Percentiles rank a stretch among this genome's conserved stretches.
Evolutionary conservation across 345 rosid genomes (phyloP).

Genomic region (Syzygium oleosum): DNA sequence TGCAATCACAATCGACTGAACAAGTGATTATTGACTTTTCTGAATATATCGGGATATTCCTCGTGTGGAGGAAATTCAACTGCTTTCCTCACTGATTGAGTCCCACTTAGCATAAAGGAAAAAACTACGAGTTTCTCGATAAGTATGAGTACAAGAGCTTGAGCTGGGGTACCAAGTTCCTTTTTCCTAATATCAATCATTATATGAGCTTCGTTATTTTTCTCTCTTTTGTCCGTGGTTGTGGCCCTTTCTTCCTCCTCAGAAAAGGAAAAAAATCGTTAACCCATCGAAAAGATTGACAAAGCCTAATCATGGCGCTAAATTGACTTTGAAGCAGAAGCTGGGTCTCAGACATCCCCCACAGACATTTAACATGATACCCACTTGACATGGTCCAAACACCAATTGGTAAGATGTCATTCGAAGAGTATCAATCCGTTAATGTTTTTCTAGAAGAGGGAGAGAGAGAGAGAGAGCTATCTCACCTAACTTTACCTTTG

Average conservation of each 20-base stretch:
- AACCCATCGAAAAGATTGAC: slow-evolving; percentile 26
- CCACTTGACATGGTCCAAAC: slow-evolving; percentile 12
- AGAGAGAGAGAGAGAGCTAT: background rate
- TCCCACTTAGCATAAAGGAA: background rate
- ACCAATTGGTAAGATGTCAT: slow-evolving; percentile 17
- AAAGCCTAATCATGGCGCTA: slow-evolving; percentile 25
- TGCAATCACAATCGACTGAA: background rate
- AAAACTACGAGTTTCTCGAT: background rate
- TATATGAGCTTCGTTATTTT: slow-evolving; percentile 7
- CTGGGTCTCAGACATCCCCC: slow-evolving; percentile 1
- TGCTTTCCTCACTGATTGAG: background rate
- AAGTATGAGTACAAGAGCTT: background rate
- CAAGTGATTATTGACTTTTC: background rate
- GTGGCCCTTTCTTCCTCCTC: slow-evolving; percentile 1
- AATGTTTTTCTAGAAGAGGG: background rate
- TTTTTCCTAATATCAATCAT: background rate
- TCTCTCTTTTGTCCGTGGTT: slow-evolving; percentile 11
- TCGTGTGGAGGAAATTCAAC: background rate
- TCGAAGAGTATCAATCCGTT: slow-evolving; percentile 1
- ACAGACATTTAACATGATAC: slow-evolving; percentile 7
- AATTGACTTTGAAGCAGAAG: slow-evolving; percentile 24
- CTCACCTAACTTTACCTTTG: background rate
- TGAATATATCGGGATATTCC: background rate
- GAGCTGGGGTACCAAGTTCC: background rate
- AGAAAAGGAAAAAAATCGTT: slow-evolving; percentile 11